These are phyloP conservation scores for Eurotiales sp. DNA, from an alignment of 2,329 filamentous ascomycete genomes.

Conservation along the genomic window DNA sequence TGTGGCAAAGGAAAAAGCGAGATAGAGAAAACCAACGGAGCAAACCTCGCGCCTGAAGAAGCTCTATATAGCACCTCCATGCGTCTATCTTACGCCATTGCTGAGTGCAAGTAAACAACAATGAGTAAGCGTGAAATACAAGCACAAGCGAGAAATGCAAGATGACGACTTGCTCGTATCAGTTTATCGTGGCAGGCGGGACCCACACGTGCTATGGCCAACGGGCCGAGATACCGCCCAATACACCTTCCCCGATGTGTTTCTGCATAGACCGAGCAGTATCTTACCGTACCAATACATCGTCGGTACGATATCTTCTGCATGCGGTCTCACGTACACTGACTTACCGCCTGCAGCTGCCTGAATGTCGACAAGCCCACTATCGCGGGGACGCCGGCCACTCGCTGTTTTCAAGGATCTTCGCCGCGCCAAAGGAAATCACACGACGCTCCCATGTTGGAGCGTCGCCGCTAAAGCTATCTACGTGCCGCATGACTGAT, in stretches of 20 bases:
- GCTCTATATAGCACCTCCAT: constrained; percentile 5
- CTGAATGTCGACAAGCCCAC: background rate
- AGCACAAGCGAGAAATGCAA: background rate
- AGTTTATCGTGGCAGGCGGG: background rate
- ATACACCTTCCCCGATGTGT: background rate
- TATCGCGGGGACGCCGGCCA: background rate
- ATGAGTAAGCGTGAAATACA: background rate
- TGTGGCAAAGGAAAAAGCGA: background rate
- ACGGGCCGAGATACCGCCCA: background rate
- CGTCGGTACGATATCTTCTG: background rate
- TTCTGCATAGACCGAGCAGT: background rate
- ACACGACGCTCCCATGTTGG: constrained; percentile 4
- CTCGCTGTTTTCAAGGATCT: background rate
- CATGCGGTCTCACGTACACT: background rate
- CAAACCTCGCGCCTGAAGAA: background rate
- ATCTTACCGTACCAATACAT: background rate
- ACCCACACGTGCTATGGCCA: background rate
- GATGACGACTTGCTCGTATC: background rate
- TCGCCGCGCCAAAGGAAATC: background rate
- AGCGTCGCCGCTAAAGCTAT: background rate
- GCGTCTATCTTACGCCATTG: background rate
- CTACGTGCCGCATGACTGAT: constrained; percentile 2
- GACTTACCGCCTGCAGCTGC: background rate
- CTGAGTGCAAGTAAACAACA: background rate
- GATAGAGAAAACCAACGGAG: background rate